phyloP scores from a whole-genome alignment of 1,284 basidiomycete genomes.

The Ganoderma meredithae region DNA sequence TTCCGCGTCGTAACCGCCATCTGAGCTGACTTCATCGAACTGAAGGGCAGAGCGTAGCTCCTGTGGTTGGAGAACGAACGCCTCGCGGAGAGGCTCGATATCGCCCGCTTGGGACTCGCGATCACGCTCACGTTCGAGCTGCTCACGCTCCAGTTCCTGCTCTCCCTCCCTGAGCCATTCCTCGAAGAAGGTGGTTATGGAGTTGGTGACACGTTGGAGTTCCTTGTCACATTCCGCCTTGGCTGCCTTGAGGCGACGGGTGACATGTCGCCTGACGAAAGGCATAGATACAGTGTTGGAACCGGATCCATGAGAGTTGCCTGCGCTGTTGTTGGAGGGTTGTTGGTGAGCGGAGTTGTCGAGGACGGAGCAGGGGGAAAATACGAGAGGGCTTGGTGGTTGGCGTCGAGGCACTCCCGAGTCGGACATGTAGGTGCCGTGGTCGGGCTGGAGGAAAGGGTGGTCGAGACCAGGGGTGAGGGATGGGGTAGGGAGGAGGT shows the following conservation, averaged over 20 bases:
- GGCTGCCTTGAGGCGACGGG: slow-evolving; percentile 90
- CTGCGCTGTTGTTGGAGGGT: slow-evolving; percentile 31
- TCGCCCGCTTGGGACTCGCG: slow-evolving; percentile 55
- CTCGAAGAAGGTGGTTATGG: slow-evolving; percentile 95
- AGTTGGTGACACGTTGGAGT: slow-evolving; percentile 89
- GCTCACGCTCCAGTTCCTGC: slow-evolving; percentile 67
- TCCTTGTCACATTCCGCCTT: slow-evolving; percentile 98
- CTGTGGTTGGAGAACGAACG: slow-evolving; percentile 61
- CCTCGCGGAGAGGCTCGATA: slow-evolving; percentile 62
- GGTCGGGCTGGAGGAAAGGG: slow-evolving; percentile 28
- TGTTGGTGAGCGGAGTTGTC: slow-evolving; percentile 59
- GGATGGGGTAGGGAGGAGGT: slow-evolving; percentile 30
- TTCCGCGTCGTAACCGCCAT: slow-evolving; percentile 83
- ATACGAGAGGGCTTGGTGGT: slow-evolving; percentile 79
- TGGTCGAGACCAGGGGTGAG: slow-evolving; percentile 26
- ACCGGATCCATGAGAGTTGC: slow-evolving; percentile 56
- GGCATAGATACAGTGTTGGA: slow-evolving; percentile 86
- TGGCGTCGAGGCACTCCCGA: slow-evolving; percentile 65
- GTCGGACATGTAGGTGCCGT: slow-evolving; percentile 64
- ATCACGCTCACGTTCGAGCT: slow-evolving; percentile 53
- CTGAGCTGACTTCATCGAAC: slow-evolving; percentile 75
- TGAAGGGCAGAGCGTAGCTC: slow-evolving; percentile 64
- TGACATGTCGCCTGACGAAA: slow-evolving; percentile 93
- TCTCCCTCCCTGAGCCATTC: slow-evolving; percentile 82
- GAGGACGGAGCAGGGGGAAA: slow-evolving; percentile 69